Base-by-base conservation (phyloP, 192 early-diverging fungal genomes). In the Powellomyces hirtus region DNA sequence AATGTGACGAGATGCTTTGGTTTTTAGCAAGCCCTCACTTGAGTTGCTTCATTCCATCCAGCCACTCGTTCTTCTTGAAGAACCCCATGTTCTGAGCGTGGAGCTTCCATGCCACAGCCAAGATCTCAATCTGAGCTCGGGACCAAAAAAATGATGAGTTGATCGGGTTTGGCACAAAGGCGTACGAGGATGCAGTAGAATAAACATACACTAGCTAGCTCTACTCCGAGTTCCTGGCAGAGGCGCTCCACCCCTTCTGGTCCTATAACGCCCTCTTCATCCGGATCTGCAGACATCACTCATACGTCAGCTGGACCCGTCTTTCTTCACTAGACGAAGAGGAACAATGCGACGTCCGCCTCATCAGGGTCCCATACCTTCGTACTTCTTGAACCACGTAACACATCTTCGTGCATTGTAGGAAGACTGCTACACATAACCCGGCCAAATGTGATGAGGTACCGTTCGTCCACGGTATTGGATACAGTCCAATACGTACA, bases 51-150 rank as follows among this genome's bases (percentile, higher is more conserved):
- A 74, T 64, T 10, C 72, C 72, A 31, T 59, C 51, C 44, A 68
- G 11, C 72, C 72, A 74, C 42, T 74, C 72, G 27, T 26, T 38
- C 38, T 56, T 60, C 26, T 37, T 68, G 40, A 74, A 74, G 60
- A 37, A 74, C 1, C 72, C 72, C 72, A 74, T 74, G 35, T 40
- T 42, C 26, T 42, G n/a, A 20, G 72, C 72, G n/a, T 44, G 11
- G 13, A 74, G 60, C 26, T 63, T 68, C 66, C 65, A 68, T 24
- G 72, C 72, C 11, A 74, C 35, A 26, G 69, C 38, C 22, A 74
- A 38, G 26, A 74, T 68, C 52, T 67, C 66, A 34, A 74, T 67
- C 72, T 74, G 29, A 31, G 29, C 1, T 5, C 37, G 30, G 1
- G 0, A 24, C 3, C 16, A 22, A 38, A 38, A 8, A 10, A 38